Base-by-base conservation (phyloP, 768 basidiomycete genomes). In the Rhizopogon vinicolor region DNA sequence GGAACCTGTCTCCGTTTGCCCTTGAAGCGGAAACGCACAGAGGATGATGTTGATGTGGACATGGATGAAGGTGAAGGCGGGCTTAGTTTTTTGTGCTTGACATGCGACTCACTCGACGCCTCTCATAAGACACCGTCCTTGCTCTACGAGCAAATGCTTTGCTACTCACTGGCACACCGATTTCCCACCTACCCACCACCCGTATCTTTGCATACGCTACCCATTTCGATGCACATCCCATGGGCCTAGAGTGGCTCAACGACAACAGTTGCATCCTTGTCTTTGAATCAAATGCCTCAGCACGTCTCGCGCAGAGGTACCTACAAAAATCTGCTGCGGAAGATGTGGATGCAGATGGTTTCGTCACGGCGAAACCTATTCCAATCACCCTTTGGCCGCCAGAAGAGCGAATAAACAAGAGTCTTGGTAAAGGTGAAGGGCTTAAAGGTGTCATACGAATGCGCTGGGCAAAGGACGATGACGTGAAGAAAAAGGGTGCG, bases 161-260 rank as follows among this genome's bases (percentile, higher is more conserved):
- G 43, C 78, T 91, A 48, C 64, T 93, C n/a, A 77, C 75, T 5
- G 91, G 91, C 22, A 64, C 80, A 7, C 88, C 91, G 0, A 89
- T 93, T 55, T 76, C 85, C 4, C 80, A 85, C 61, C 79, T 93
- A 8, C 83, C 89, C 22, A 93, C 91, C 3, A 75, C 82, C 3
- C 80, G 87, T 40, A 77, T 93, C 52, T 93, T 93, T 64, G 90
- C 86, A 0, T 93, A 93, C 62, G 85, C 85, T 33, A 87, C 84
- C 1, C 86, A 92, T 61, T 91, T 89, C 63, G 86, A 88, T 45
- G 77, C 84, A 0, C 75, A 80, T 18, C 91, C 91, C 0, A 78
- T 90, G 58, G 91, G 80, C 7, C 73, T 93, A 7, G 91, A 93
- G 72, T 93, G 91, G 91, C 79, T 93, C 18, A 84, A 91, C 67